Base-by-base conservation (phyloP, 768 basidiomycete genomes). In the Phylloporus sp. region DNA sequence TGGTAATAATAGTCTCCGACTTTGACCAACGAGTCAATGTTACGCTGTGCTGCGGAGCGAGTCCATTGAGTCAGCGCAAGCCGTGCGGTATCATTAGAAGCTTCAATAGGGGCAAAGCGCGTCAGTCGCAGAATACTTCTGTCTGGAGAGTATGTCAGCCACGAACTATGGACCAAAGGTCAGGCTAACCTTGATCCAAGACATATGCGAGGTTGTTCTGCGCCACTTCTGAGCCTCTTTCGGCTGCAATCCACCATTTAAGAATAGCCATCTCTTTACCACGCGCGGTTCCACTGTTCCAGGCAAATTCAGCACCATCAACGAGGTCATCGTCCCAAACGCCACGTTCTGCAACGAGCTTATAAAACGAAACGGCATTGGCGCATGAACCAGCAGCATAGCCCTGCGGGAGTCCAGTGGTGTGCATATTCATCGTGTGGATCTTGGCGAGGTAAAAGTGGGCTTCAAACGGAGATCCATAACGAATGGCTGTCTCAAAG, bases 1-100 rank as follows among this genome's bases (percentile, higher is more conserved):
- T 91, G 85, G 62, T 91, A 97, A 70, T 95, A 95, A 66, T 97
- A 97, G 67, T 99, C 97, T 34, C 93, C 97, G 5, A 97, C 94
- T 77, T 97, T 99, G 55, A 99, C 93, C 52, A 98, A 76, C 11
- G 97, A 88, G 63, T 99, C 97, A n/a, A 97, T 79, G 61, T 99
- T 95, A 48, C 87, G 84, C 66, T 99, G 97, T 2, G 81, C 84
- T 9, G 95, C 94, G 4, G 95, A 94, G 13, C 97, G 84, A 24
- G 85, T 91, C 95, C 95, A 99, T 62, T 95, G 91, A 0, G 86
- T 89, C 45, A 99, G 72, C 0, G 93, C 95, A 8, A 91, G 76
- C 36, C 80, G 77, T 4, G 92, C 93, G 5, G 89, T 88, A 49
- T 88, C 84, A 49, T 89, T 93, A 15, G 87, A 90, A 7, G 86